phyloP scores from a whole-genome alignment of 1,284 basidiomycete species.

The Leccinum cinnamomeum region DNA sequence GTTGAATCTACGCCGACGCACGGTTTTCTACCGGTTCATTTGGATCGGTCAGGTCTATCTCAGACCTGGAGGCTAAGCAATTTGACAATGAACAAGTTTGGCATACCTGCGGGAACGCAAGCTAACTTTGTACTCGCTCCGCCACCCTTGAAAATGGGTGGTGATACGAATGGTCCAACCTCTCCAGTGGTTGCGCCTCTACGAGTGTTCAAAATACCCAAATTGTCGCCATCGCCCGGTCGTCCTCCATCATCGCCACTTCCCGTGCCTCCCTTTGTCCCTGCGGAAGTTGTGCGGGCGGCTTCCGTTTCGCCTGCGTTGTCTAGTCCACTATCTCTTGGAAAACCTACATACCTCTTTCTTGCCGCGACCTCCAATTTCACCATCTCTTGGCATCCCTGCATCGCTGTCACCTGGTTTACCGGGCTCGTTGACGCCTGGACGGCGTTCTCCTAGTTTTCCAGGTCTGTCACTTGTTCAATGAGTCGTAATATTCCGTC shows the following conservation, averaged over 20 bases:
- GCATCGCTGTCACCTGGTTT: constrained; percentile 24
- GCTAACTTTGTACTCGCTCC: constrained; percentile 26
- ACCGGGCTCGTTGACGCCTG: constrained; percentile 20
- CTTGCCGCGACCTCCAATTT: neutral
- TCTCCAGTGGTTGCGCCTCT: constrained; percentile 26
- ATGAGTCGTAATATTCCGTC: constrained; percentile 9
- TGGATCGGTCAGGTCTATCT: constrained; percentile 26
- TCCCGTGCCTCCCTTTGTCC: constrained; percentile 2
- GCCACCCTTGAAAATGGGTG: constrained; percentile 25
- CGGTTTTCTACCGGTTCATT: constrained; percentile 17
- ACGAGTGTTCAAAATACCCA: constrained; percentile 29
- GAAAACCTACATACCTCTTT: neutral
- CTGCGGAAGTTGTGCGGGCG: constrained; percentile 9
- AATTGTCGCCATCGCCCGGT: constrained; percentile 19
- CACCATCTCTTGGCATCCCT: constrained; percentile 12
- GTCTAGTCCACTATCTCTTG: constrained; percentile 18
- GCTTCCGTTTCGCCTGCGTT: constrained; percentile 21
- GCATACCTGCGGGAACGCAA: constrained; percentile 2
- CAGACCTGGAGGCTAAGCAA: constrained; percentile 25
- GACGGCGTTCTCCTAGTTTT: constrained; percentile 26
- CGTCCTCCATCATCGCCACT: constrained; percentile 23
- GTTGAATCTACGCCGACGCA: constrained; percentile 17
- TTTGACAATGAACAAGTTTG: constrained; percentile 20
- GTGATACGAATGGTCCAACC: neutral
- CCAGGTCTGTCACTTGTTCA: constrained; percentile 23